Evolutionary conservation across 129 eudicot genomes (phyloP).

Genomic region (Flaveria bidentis): DNA sequence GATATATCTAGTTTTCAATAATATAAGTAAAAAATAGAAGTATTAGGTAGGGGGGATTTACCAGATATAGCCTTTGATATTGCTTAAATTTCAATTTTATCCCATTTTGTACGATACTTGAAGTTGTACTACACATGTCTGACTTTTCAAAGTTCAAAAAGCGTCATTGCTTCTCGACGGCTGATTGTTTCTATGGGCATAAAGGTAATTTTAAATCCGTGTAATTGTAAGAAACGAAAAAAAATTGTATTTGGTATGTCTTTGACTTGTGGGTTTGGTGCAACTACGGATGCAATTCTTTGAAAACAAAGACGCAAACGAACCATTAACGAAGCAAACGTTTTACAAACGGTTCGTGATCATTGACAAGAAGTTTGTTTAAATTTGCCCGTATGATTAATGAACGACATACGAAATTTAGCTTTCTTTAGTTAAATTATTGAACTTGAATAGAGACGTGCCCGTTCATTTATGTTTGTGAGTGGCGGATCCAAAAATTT

Average conservation of each 20-base stretch:
- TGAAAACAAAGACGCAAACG: too few relatives aligned
- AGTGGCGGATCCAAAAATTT: too few relatives aligned
- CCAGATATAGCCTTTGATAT: conserved; percentile 31
- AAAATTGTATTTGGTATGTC: background rate
- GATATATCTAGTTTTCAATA: background rate
- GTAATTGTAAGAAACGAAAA: background rate
- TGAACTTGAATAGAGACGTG: too few relatives aligned
- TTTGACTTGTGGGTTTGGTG: background rate
- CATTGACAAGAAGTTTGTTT: too few relatives aligned
- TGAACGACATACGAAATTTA: too few relatives aligned
- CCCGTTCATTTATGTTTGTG: too few relatives aligned
- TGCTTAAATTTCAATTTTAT: conserved; percentile 31
- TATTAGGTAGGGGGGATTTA: conserved; percentile 32
- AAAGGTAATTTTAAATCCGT: background rate
- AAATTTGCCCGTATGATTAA: too few relatives aligned
- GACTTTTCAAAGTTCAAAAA: conserved; percentile 20
- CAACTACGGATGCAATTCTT: background rate
- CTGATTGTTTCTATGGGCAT: conserved; percentile 29
- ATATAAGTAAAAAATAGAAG: background rate
- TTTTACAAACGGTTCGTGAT: too few relatives aligned
- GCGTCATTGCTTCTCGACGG: conserved; percentile 28
- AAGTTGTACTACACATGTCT: conserved; percentile 40
- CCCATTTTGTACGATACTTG: conserved; percentile 38
- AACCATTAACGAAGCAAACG: too few relatives aligned
- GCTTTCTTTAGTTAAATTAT: too few relatives aligned